Percentiles rank a stretch among this genome's conserved stretches.
These are phyloP conservation scores for Epichloe elymi DNA, from an alignment of 2,329 filamentous ascomycete genomes.

Conservation along the genomic window DNA sequence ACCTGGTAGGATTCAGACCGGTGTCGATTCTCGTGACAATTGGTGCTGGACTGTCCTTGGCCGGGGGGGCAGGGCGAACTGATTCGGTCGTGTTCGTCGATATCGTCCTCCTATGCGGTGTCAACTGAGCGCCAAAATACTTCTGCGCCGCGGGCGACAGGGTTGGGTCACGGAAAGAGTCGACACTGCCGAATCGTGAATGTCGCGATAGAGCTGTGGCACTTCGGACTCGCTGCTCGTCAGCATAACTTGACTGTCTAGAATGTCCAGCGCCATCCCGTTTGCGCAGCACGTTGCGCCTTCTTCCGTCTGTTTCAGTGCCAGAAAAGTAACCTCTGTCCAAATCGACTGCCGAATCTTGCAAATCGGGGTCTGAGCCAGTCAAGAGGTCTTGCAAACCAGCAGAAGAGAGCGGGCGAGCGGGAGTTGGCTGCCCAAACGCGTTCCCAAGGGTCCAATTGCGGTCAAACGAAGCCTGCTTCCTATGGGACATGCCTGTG, in stretches of 20 bases:
- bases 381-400: constrained; percentile 32
- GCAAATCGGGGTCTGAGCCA: constrained; percentile 24
- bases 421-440: constrained; percentile 22
- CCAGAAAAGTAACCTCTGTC: constrained; percentile 93
- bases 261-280: constrained; percentile 52
- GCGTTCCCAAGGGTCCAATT: constrained; percentile 54
- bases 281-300: constrained; percentile 71
- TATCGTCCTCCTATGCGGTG: constrained; percentile 45
- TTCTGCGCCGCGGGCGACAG: constrained; percentile 54
- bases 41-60: constrained; percentile 39
- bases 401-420: constrained; percentile 38
- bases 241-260: constrained; percentile 62
- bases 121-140: constrained; percentile 46
- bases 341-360: constrained; percentile 45
- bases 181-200: constrained; percentile 66
- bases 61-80: constrained; percentile 35
- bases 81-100: constrained; percentile 46
- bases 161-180: constrained; percentile 52
- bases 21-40: constrained; percentile 48
- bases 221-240: constrained; percentile 57
- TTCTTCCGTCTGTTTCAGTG: constrained; percentile 64
- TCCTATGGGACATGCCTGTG: constrained; percentile 37
- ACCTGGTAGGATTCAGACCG: constrained; percentile 24
- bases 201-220: constrained; percentile 56
- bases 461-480: constrained; percentile 55